Base-by-base conservation (phyloP, 2,329 filamentous ascomycete genomes). In the Colletotrichum simmondsii region DNA sequence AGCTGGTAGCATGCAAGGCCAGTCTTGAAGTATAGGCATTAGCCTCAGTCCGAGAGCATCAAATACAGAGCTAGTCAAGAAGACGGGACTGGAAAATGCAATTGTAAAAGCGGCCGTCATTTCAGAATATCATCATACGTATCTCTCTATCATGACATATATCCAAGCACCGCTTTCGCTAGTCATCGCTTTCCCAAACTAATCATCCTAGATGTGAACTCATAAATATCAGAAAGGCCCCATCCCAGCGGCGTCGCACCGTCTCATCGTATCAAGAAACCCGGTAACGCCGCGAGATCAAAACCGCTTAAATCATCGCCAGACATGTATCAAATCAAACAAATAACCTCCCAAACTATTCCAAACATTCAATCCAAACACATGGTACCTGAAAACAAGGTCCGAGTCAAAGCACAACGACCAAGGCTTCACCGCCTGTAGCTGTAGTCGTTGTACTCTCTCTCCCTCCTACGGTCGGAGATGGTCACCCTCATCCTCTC, bases 401-500 rank as follows among this genome's bases (percentile, higher is more conserved):
- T 10, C 61, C 11, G 22, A 8, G 28, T 22, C 37, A 16, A 11
- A 26, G 4, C 16, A 49, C 42, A n/a, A 10, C 14, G 19, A 16
- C 26, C 1, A 24, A 4, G 28, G 30, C 37, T n/a, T 75, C 73
- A 59, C 4, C n/a, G 60, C 10, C 30, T 19, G 53, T 49, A 37
- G 30, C 7, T 71, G 69, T 83, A 83, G 46, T 81, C 80, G 28
- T 8, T 71, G 70, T 83, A 83, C 53, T 81, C 80, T 32, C 78
- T 77, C 70, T 77, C 77, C 30, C 81, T 74, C 60, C 78, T 76
- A 26, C 77, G 77, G 60, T 85, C 83, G 30, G 80, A 76, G 28
- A 84, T 82, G 28, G 76, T 77, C 22, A 85, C 76, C 56, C 79
- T 74, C 71, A 77, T 77, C 57, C 81, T 71, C 71, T 81, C 80